Evolutionary conservation across 1,284 basidiomycete species (phyloP), one percentile per base, ranked within the genome.

Genomic region (Moesziomyces globuligerus): DNA sequence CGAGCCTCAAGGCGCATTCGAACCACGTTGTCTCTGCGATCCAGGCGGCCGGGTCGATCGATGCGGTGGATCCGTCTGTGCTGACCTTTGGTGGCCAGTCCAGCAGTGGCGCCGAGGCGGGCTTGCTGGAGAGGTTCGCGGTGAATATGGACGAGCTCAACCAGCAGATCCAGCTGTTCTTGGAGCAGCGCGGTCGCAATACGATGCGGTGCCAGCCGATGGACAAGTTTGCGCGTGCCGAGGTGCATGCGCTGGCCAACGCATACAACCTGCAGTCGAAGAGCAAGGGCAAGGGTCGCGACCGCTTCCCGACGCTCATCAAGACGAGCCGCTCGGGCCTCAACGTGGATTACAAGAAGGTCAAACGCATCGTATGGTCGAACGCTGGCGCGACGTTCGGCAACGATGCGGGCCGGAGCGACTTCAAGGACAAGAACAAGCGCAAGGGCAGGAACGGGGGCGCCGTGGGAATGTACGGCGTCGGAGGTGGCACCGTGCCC

Each of bases 131-230:
- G 60, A 48, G 64, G 7, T 72, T 62, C 26, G 69, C 74, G 8
- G 46, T 55, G 37, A 75, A 72, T 49, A 68, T 81, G 48, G 65
- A 56, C 18, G 72, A 76, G 43, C 54, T 81, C 24, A 62, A 77
- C 48, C 65, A 60, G 43, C 72, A 76, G 57, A 80, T 81, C 47
- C 52, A 71, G 39, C 39, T 54, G 15, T 81, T 81, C 57, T 46
- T 81, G 17, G 18, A 24, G 9, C 64, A 79, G 10, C 43, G 17
- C 7, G 71, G 52, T 7, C 49, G 73, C 32, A 74, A 71, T 36
- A 81, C 80, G 39, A 67, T 81, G 45, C 61, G 74, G 4, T 68
- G 81, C 6, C 74, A 80, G 21, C 71, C 80, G 3, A 81, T 82
- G 79, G 76, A 76, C 57, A 82, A 82, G 66, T 72, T 68, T 18